These are phyloP conservation scores for Aspergillus neotritici DNA, from an alignment of 2,329 filamentous ascomycete genomes.

Conservation along the genomic window DNA sequence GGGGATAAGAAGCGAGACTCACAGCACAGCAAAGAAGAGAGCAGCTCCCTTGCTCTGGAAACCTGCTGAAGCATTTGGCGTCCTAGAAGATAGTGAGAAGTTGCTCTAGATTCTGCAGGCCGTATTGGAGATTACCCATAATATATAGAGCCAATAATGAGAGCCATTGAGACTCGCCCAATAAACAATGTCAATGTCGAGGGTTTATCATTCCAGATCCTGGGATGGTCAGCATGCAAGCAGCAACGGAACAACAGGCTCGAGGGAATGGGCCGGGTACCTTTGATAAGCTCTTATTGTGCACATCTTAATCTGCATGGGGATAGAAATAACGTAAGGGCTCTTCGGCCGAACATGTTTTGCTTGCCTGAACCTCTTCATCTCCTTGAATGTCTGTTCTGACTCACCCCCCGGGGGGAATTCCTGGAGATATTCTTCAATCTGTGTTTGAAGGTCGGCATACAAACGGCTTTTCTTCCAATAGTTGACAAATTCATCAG, in stretches of 20 bases:
- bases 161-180: conserved; percentile 66
- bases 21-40: conserved; percentile 80
- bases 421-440: conserved; percentile 27
- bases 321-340: conserved; percentile 73
- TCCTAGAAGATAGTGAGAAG: conserved; percentile 55
- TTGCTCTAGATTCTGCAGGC: neutral
- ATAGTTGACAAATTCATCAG: conserved; percentile 59
- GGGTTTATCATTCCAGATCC: conserved; percentile 67
- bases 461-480: conserved; percentile 40
- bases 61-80: conserved; percentile 55
- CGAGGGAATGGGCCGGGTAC: conserved; percentile 14
- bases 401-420: conserved; percentile 30
- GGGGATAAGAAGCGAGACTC: conserved; percentile 45
- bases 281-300: conserved; percentile 73
- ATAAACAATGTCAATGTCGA: conserved; percentile 61
- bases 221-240: conserved; percentile 21
- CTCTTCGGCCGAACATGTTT: conserved; percentile 34
- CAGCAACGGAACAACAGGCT: neutral
- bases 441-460: conserved; percentile 29
- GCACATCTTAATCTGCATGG: conserved; percentile 74
- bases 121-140: conserved; percentile 18
- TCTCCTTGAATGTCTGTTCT: conserved; percentile 26
- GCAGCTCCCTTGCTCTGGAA: conserved; percentile 76
- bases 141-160: conserved; percentile 63
- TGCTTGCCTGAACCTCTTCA: conserved; percentile 30